Evolutionary conservation across 2,329 filamentous ascomycete species (phyloP).

Genomic region (Torrubiella hemipterigena): DNA sequence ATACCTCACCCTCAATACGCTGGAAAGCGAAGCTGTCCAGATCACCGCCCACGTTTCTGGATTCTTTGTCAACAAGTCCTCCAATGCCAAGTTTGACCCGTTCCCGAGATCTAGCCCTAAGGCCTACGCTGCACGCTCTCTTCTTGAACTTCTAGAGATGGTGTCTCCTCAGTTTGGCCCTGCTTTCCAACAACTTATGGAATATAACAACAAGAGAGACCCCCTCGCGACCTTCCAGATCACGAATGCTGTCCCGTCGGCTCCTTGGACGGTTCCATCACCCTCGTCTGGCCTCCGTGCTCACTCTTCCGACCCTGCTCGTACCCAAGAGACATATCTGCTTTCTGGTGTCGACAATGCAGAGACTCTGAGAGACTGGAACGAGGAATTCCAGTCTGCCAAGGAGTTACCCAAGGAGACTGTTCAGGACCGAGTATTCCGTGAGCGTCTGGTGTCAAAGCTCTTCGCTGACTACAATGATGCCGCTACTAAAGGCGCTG

Average conservation of each 20-base stretch:
- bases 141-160: slow-evolving; percentile 65
- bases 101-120: slow-evolving; percentile 70
- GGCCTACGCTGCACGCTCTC: slow-evolving; percentile 68
- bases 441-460: slow-evolving; percentile 87
- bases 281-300: slow-evolving; percentile 49
- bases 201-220: slow-evolving; percentile 75
- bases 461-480: slow-evolving; percentile 97
- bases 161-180: slow-evolving; percentile 74
- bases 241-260: slow-evolving; percentile 84
- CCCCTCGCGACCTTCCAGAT: slow-evolving; percentile 90
- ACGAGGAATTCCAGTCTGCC: slow-evolving; percentile 96
- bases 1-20: slow-evolving; percentile 80
- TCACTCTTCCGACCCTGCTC: slow-evolving; percentile 73
- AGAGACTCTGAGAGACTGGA: slow-evolving; percentile 94
- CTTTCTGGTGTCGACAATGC: slow-evolving; percentile 86
- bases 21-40: slow-evolving; percentile 89
- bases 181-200: slow-evolving; percentile 67
- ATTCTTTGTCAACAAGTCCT: slow-evolving; percentile 95
- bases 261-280: slow-evolving; percentile 78
- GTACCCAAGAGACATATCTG: slow-evolving; percentile 86
- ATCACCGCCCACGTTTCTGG: slow-evolving; percentile 89
- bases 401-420: slow-evolving; percentile 87
- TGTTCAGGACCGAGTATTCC: slow-evolving; percentile 90
- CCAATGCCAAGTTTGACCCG: slow-evolving; percentile 90
- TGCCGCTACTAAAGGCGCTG: slow-evolving; percentile 80